Evolutionary conservation across 2,329 filamentous ascomycete species (phyloP), one percentile per base, ranked within the genome.

Genomic region (Arthrobotrys sinensis): DNA sequence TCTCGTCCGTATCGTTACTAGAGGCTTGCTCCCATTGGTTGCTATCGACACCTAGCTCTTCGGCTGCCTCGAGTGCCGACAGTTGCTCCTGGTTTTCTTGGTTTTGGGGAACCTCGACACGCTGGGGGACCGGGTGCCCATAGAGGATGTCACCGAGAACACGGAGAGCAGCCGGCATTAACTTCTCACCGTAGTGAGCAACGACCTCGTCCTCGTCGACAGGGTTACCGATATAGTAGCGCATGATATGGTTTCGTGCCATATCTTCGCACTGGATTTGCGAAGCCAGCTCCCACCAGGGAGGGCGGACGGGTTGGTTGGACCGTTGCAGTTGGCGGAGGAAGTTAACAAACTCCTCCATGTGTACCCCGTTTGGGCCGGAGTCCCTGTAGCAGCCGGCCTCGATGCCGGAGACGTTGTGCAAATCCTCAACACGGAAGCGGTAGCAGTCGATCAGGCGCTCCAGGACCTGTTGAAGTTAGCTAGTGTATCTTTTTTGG

Each of bases 381-480:
- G 60, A 34, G 21, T 52, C 6, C 8, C 34, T 50, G 73, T 77
- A 77, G 52, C 50, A 70, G 2, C 73, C 73, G 4, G 46, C 24
- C 2, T 36, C 12, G 19, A 77, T 70, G 12, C 45, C 46, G 1
- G 73, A 77, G n/a, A 77, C 38, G 14, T 43, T 53, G 24, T 66
- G 16, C n/a, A 77, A 38, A 11, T 71, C 66, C 24, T 77, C 66
- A 16, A 77, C 36, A 21, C 73, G 73, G 14, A 77, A 40, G 5
- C 73, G 65, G 32, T 71, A 71, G n/a, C 50, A 60, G 40, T 77
- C 73, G 1, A 77, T 71, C 19, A 77, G 66, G n/a, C 66, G 73
- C 21, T 77, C 73, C 4, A 70, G 8, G 16, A 52, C 73, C 73
- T 77, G 24, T 50, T 21, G 12, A 52, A 16, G 21, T 63, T 28